phyloP scores from a whole-genome alignment of 2,329 filamentous ascomycete species.

The Aspergillus ochraceoroseus region DNA sequence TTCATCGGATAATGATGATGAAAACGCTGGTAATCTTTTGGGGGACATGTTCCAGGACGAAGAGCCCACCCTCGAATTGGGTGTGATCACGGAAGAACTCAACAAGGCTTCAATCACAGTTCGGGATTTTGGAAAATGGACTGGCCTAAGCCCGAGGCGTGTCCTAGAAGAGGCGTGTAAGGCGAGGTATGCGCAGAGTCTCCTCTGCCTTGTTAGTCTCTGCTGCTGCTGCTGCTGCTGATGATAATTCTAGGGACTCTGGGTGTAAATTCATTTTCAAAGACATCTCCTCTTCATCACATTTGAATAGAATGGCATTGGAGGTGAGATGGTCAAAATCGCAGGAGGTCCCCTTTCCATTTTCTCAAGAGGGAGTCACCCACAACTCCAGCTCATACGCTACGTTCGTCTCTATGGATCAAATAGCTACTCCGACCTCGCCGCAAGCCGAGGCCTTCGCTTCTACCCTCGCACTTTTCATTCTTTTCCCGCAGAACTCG shows the following conservation, averaged over 20 bases:
- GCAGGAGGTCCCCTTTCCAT: constrained; percentile 51
- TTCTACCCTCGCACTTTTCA: constrained; percentile 75
- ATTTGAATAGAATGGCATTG: constrained; percentile 70
- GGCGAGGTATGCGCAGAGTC: constrained; percentile 53
- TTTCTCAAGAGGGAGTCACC: constrained; percentile 41
- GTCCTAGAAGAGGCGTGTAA: constrained; percentile 84
- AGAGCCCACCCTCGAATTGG: constrained; percentile 42
- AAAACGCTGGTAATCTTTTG: constrained; percentile 44
- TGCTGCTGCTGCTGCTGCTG: not conserved
- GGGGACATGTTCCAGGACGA: constrained; percentile 54
- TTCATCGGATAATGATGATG: constrained; percentile 31
- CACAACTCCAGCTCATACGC: constrained; percentile 44
- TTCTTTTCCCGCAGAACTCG: constrained; percentile 67
- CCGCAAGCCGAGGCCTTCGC: constrained; percentile 84
- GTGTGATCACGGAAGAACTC: constrained; percentile 33
- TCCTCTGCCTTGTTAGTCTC: not conserved
- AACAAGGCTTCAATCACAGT: constrained; percentile 49
- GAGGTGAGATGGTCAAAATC: constrained; percentile 73
- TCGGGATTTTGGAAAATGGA: constrained; percentile 78
- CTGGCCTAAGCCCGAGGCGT: constrained; percentile 68
- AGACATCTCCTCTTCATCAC: constrained; percentile 66
- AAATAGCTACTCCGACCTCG: constrained; percentile 65
- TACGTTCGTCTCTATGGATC: constrained; percentile 66
- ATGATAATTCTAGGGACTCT: constrained; percentile 57
- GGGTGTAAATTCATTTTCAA: constrained; percentile 63